A percentile compares a stretch with the other conserved stretches of the same genome.
phyloP scores from a whole-genome alignment of 257 asterid genomes.

The Handroanthus guayacan region DNA sequence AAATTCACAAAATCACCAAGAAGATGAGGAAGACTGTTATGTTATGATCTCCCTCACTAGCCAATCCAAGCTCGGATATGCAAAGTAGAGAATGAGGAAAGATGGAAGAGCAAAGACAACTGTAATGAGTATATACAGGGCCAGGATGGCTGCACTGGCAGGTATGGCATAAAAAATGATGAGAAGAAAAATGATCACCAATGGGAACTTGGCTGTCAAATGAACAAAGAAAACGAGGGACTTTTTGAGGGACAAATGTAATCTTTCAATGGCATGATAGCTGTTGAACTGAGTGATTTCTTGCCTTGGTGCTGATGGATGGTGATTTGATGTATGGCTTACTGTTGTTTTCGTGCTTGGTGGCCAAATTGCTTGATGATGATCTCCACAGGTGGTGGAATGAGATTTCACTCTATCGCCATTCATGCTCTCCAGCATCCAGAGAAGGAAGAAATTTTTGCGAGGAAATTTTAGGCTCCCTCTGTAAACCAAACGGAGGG shows the following conservation, averaged over 20 bases:
- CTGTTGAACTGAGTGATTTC: constrained; percentile 41
- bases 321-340: constrained; percentile 43
- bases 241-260: constrained; percentile 60
- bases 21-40: constrained; percentile 39
- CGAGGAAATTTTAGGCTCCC: constrained; percentile 86
- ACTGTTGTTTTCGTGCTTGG: constrained; percentile 44
- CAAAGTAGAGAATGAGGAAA: constrained; percentile 83
- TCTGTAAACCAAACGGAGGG: constrained; percentile 77
- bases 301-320: constrained; percentile 50
- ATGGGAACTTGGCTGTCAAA: constrained; percentile 83
- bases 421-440: constrained; percentile 98
- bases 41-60: constrained; percentile 86
- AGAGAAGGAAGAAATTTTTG: constrained; percentile 90
- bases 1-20: background rate
- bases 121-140: constrained; percentile 77
- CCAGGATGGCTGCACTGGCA: constrained; percentile 88
- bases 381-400: constrained; percentile 59
- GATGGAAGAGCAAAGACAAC: constrained; percentile 83
- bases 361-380: constrained; percentile 64
- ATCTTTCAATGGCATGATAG: constrained; percentile 58
- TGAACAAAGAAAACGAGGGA: constrained; percentile 77
- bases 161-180: constrained; percentile 80
- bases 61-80: constrained; percentile 98
- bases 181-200: constrained; percentile 79
- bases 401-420: constrained; percentile 80